These are phyloP conservation scores for Kalmusia sp. DNA, from an alignment of 2,329 filamentous ascomycete genomes.

Conservation along the genomic window DNA sequence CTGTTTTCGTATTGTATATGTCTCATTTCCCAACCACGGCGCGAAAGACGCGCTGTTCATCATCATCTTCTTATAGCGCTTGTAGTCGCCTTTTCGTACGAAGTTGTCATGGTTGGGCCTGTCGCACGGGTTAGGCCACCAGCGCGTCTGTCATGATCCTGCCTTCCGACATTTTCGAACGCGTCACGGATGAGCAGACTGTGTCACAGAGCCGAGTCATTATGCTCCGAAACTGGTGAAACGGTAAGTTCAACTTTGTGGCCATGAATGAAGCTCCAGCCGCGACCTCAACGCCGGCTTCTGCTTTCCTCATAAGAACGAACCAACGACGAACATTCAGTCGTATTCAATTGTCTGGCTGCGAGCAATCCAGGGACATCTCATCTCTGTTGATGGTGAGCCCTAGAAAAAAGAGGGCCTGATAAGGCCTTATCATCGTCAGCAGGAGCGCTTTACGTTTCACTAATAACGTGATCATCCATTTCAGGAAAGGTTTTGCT, in stretches of 20 bases:
- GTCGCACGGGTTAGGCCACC: neutral
- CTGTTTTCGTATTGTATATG: too few species aligned
- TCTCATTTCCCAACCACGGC: neutral
- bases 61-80: neutral
- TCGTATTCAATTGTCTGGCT: too few species aligned
- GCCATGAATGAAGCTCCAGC: too few species aligned
- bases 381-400: too few species aligned
- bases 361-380: too few species aligned
- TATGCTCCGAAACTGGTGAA: neutral
- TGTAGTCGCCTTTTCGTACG: neutral
- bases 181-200: neutral
- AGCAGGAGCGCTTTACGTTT: slow-evolving; percentile 5
- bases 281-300: neutral
- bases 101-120: neutral
- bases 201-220: neutral
- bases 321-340: too few species aligned
- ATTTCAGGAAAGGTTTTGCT: neutral
- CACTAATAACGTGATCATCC: slow-evolving; percentile 3
- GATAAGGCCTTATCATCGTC: neutral
- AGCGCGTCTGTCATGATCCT: neutral
- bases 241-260: neutral
- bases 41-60: neutral
- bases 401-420: neutral
- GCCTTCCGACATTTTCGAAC: neutral
- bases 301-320: too few species aligned